phyloP scores from a whole-genome alignment of 2,329 filamentous ascomycete species.

The Botrytis hyacinthi region DNA sequence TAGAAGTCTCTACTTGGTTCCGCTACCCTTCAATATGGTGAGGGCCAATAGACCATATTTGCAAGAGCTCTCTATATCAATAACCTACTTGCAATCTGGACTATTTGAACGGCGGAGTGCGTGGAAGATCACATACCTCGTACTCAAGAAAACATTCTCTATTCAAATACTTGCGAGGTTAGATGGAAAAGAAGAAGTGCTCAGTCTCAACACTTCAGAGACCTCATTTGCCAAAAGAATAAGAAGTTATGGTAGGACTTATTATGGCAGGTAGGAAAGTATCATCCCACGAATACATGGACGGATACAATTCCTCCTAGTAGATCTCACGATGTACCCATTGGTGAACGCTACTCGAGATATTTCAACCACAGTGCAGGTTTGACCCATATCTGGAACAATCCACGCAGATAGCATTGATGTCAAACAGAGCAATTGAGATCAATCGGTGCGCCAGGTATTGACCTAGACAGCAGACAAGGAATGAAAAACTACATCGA shows the following conservation, averaged over 20 bases:
- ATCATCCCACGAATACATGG: neutral
- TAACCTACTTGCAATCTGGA: neutral
- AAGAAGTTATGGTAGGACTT: neutral
- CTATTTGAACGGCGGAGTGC: neutral
- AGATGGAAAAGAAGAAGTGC: neutral
- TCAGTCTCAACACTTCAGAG: neutral
- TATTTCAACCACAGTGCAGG: neutral
- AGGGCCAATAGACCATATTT: neutral
- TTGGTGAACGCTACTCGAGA: neutral
- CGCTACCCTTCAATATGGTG: neutral
- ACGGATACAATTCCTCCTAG: neutral
- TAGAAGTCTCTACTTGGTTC: neutral
- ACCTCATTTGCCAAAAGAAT: neutral
- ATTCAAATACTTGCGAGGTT: neutral
- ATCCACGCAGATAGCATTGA: neutral
- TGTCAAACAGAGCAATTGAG: neutral
- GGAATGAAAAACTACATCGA: neutral
- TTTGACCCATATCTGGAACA: neutral
- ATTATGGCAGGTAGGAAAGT: neutral
- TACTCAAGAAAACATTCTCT: neutral
- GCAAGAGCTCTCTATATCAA: neutral
- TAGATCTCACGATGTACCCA: neutral
- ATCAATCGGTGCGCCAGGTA: neutral
- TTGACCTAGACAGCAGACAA: neutral
- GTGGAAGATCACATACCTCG: neutral